phyloP scores from a whole-genome alignment of 1,284 basidiomycete genomes.

The Coriolopsis trogii region DNA sequence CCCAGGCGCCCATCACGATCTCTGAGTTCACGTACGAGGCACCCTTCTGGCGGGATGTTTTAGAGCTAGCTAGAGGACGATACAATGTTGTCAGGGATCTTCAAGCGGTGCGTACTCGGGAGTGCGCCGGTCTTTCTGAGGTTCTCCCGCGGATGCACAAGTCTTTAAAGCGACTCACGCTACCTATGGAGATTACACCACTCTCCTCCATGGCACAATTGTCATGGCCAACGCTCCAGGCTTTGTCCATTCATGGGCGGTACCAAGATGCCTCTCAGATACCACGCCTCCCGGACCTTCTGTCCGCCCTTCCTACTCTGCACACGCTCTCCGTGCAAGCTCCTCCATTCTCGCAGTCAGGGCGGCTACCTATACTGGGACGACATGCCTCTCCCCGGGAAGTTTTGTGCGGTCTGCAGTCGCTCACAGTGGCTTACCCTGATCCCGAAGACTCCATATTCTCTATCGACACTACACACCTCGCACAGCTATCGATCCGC shows the following conservation, averaged over 20 bases:
- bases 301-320: not conserved
- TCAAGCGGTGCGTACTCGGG: not conserved
- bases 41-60: not conserved
- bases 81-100: not conserved
- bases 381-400: not conserved
- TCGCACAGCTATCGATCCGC: not conserved
- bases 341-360: not conserved
- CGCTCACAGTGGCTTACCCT: not conserved
- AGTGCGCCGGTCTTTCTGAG: not conserved
- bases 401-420: not conserved
- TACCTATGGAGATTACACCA: not conserved
- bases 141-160: not conserved
- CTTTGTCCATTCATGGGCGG: not conserved
- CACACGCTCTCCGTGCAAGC: not conserved
- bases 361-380: not conserved
- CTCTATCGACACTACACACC: not conserved
- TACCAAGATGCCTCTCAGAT: not conserved
- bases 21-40: not conserved
- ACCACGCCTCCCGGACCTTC: not conserved
- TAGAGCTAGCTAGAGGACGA: not conserved
- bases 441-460: not conserved
- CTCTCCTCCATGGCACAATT: not conserved
- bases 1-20: not conserved
- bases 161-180: not conserved
- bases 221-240: not conserved